Percentiles rank a stretch among this genome's conserved stretches.
phyloP scores from a whole-genome alignment of 2,329 filamentous ascomycete species.

The Hymenoscyphus fructigenus region DNA sequence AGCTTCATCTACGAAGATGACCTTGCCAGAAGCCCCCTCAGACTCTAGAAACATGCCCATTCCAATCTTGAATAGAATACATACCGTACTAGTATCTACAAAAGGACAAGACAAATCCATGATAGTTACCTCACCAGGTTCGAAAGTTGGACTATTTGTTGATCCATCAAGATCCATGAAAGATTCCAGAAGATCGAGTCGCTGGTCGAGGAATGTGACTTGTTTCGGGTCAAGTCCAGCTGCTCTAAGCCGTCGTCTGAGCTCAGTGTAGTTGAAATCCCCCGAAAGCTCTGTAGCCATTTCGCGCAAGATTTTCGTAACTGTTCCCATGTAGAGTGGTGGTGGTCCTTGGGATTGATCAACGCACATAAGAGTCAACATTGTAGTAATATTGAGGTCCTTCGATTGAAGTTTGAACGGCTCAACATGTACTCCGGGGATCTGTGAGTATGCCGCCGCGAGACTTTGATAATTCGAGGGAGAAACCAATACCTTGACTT shows the following conservation, averaged over 20 bases:
- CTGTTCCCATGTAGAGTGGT: slow-evolving; percentile 23
- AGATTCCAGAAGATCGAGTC: slow-evolving; percentile 61
- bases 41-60: slow-evolving; percentile 64
- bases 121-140: slow-evolving; percentile 58
- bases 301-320: slow-evolving; percentile 22
- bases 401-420: slow-evolving; percentile 19
- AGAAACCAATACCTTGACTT: slow-evolving; percentile 21
- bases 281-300: slow-evolving; percentile 15
- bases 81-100: slow-evolving; percentile 64
- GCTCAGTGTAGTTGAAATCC: slow-evolving; percentile 46
- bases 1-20: slow-evolving; percentile 73
- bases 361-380: slow-evolving; percentile 24
- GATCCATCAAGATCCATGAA: slow-evolving; percentile 47
- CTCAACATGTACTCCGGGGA: slow-evolving; percentile 18
- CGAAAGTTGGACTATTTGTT: not conserved
- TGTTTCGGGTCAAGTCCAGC: slow-evolving; percentile 50
- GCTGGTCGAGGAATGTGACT: slow-evolving; percentile 53
- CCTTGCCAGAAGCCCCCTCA: slow-evolving; percentile 47
- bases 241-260: slow-evolving; percentile 40
- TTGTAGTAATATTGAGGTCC: slow-evolving; percentile 23
- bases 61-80: slow-evolving; percentile 70
- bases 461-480: slow-evolving; percentile 21
- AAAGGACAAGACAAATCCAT: slow-evolving; percentile 74
- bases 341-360: slow-evolving; percentile 12
- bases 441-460: slow-evolving; percentile 15